Conservation (phyloP, 805 yeast genomes). For the Sugiyamaella smithiae region DNA sequence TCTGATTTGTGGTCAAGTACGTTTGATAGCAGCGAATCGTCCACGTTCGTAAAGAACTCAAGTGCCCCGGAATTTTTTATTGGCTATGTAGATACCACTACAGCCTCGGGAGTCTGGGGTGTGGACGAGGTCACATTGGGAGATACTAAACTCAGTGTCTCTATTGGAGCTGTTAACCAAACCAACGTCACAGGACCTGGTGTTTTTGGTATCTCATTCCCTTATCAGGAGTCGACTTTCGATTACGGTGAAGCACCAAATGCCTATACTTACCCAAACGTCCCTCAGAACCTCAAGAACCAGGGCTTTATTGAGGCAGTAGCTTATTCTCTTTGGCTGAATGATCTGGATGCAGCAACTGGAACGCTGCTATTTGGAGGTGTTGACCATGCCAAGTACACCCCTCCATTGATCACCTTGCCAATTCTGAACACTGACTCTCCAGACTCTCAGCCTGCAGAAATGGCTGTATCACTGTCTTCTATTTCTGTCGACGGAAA, state of each 20-base stretch:
- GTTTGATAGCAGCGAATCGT: constrained; percentile 31
- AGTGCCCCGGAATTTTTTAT: constrained; percentile 28
- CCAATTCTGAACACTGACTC: constrained; percentile 33
- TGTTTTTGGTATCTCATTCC: constrained; percentile 27
- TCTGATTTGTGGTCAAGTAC: constrained; percentile 54
- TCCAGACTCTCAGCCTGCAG: not conserved
- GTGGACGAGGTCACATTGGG: constrained; percentile 58
- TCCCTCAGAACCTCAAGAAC: constrained; percentile 54
- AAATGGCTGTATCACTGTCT: not conserved
- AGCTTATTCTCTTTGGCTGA: constrained; percentile 62
- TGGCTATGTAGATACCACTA: constrained; percentile 43
- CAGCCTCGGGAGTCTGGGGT: constrained; percentile 59
- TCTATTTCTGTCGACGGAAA: not conserved
- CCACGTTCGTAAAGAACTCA: constrained; percentile 23
- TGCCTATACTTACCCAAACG: constrained; percentile 46
- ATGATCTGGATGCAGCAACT: constrained; percentile 32
- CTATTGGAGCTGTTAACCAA: constrained; percentile 34
- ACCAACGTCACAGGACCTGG: not conserved
- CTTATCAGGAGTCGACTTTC: constrained; percentile 26
- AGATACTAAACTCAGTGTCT: not conserved
- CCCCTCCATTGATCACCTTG: constrained; percentile 40
- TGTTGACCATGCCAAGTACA: constrained; percentile 41
- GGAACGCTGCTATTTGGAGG: constrained; percentile 47
- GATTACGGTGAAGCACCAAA: not conserved
- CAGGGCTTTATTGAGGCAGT: constrained; percentile 53